These are phyloP conservation scores for Talaromyces marneffei DNA, from an alignment of 2,329 filamentous ascomycete species.

Conservation along the genomic window DNA sequence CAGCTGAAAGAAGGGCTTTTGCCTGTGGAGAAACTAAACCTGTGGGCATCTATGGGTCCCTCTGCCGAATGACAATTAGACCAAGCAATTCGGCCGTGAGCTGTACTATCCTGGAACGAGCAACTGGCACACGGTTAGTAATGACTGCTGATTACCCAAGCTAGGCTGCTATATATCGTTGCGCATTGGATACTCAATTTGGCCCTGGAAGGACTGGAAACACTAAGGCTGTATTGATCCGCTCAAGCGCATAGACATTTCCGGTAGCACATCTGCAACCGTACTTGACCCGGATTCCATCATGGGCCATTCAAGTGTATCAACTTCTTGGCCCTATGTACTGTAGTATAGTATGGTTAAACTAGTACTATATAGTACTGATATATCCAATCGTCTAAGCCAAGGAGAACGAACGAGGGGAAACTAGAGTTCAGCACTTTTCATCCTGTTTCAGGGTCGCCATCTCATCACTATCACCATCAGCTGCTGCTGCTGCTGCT, in stretches of 20 bases:
- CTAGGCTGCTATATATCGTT: constrained; percentile 4
- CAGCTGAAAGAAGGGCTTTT: constrained; percentile 9
- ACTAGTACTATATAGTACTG: neutral
- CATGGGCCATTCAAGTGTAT: neutral
- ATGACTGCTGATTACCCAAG: neutral
- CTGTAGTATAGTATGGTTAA: neutral
- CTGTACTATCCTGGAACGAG: neutral
- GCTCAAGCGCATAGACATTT: neutral
- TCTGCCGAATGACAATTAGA: neutral
- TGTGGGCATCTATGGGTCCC: neutral
- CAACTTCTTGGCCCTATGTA: constrained; percentile 4
- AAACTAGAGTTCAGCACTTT: neutral
- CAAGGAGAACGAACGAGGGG: constrained; percentile 1
- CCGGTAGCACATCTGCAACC: constrained; percentile 5
- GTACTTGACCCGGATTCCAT: constrained; percentile 7
- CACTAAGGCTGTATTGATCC: constrained; percentile 7
- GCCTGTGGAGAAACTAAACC: neutral
- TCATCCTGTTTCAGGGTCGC: neutral
- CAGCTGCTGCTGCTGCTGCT: too few species aligned
- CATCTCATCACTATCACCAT: neutral
- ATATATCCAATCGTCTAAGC: neutral
- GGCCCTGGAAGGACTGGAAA: neutral
- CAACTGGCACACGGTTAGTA: neutral
- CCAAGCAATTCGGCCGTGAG: neutral
- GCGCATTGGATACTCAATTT: neutral